Conservation (phyloP, 805 yeast genomes). For the Ogataea salicorniae region DNA sequence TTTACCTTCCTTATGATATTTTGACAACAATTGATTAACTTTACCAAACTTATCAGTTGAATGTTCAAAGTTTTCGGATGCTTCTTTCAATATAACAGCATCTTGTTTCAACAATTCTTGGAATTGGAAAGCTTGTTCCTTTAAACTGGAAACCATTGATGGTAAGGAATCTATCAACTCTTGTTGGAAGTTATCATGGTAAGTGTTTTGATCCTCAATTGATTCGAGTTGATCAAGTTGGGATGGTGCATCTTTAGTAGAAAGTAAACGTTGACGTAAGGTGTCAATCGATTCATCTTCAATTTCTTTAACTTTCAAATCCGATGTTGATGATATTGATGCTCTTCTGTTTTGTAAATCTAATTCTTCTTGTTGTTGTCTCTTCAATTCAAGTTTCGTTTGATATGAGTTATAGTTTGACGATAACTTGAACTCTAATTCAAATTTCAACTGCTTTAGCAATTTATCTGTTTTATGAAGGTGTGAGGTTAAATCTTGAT, state of each 20-base stretch:
- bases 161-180: constrained; percentile 30
- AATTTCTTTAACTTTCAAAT: constrained; percentile 2
- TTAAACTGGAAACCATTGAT: constrained; percentile 26
- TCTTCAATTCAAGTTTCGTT: constrained; percentile 1
- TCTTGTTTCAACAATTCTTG: constrained; percentile 29
- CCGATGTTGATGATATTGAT: background rate
- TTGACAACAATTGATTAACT: constrained; percentile 24
- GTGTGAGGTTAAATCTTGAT: constrained; percentile 2
- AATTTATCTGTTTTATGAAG: constrained; percentile 10
- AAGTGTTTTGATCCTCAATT: constrained; percentile 22
- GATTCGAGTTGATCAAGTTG: constrained; percentile 25
- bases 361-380: background rate
- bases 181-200: constrained; percentile 30
- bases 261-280: constrained; percentile 25
- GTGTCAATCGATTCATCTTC: constrained; percentile 26
- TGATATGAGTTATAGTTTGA: background rate
- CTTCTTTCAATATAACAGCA: constrained; percentile 29
- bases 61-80: constrained; percentile 29
- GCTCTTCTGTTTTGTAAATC: background rate
- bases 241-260: constrained; percentile 15
- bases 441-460: constrained; percentile 13
- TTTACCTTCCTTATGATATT: constrained; percentile 30
- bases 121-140: constrained; percentile 29
- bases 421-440: constrained; percentile 12
- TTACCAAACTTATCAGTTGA: constrained; percentile 24